Evolutionary conservation across 2,329 filamentous ascomycete species (phyloP).

Genomic region (Cladosporium oxysporum): DNA sequence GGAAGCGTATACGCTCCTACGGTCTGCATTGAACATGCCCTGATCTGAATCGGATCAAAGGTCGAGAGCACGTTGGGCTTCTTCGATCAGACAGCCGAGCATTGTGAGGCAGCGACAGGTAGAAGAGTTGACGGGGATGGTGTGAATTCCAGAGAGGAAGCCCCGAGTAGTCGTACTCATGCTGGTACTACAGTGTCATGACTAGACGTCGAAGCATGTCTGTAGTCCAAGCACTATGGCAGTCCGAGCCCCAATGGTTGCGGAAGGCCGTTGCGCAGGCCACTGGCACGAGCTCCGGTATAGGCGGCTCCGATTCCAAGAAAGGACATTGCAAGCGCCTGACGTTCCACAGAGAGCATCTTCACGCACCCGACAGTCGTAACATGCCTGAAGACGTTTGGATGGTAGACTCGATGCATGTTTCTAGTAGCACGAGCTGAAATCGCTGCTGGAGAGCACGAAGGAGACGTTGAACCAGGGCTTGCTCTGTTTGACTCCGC

Average conservation of each 20-base stretch:
- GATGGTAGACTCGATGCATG: not conserved
- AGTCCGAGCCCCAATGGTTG: not conserved
- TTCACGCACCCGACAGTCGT: not conserved
- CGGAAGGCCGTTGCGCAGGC: not conserved
- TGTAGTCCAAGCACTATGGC: not conserved
- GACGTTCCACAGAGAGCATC: not conserved
- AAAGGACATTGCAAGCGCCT: conserved; percentile 5
- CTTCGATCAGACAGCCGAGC: not conserved
- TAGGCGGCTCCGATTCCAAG: not conserved
- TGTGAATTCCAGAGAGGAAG: not conserved
- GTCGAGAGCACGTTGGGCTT: not conserved
- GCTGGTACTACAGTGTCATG: not conserved
- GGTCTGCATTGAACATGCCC: not conserved
- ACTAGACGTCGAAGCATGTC: not conserved
- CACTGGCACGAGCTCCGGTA: not conserved
- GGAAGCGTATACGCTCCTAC: not conserved
- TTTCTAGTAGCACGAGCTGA: not conserved
- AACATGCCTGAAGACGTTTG: not conserved
- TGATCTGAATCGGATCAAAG: not conserved
- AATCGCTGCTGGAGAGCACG: not conserved
- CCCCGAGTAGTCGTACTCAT: not conserved
- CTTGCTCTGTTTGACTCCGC: not conserved
- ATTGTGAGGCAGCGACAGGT: not conserved
- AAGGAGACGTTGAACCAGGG: not conserved
- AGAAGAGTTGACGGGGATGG: not conserved